These are phyloP conservation scores for Suhomyces wounanorum DNA, from an alignment of 1,139 yeast genomes.

Conservation along the genomic window DNA sequence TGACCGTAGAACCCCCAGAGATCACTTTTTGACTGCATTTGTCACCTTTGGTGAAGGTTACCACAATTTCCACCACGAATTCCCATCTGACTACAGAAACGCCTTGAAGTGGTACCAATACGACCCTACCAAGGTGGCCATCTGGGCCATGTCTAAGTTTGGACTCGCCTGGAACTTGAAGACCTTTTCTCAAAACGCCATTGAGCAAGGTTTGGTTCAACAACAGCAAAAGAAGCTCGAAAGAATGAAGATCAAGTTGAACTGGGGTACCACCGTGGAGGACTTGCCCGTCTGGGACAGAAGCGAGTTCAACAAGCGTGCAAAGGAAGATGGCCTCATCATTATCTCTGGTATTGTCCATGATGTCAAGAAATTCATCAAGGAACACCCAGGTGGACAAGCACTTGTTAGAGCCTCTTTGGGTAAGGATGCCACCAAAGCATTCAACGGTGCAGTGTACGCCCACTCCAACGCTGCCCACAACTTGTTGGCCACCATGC, in stretches of 20 bases:
- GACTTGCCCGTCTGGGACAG: constrained; percentile 91
- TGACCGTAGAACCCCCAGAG: constrained; percentile 96
- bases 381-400: constrained; percentile 98
- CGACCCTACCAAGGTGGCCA: constrained; percentile 90
- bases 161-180: constrained; percentile 92
- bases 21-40: constrained; percentile 89
- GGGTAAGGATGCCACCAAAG: constrained; percentile 96
- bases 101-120: constrained; percentile 98
- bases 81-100: constrained; percentile 97
- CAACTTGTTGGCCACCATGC: constrained; percentile 90
- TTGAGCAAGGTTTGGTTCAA: constrained; percentile 93
- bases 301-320: constrained; percentile 71
- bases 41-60: constrained; percentile 98
- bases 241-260: constrained; percentile 69
- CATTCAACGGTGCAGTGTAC: constrained; percentile 97
- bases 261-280: constrained; percentile 91
- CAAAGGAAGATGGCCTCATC: constrained; percentile 61
- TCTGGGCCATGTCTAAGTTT: constrained; percentile 68
- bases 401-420: constrained; percentile 81
- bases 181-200: constrained; percentile 91
- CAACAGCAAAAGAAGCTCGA: constrained; percentile 90
- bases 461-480: constrained; percentile 98
- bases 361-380: constrained; percentile 80
- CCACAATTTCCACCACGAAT: constrained; percentile 99
- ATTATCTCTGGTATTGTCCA: constrained; percentile 94